phyloP scores from a whole-genome alignment of 1,284 basidiomycete species.

The Vanrija sp. region DNA sequence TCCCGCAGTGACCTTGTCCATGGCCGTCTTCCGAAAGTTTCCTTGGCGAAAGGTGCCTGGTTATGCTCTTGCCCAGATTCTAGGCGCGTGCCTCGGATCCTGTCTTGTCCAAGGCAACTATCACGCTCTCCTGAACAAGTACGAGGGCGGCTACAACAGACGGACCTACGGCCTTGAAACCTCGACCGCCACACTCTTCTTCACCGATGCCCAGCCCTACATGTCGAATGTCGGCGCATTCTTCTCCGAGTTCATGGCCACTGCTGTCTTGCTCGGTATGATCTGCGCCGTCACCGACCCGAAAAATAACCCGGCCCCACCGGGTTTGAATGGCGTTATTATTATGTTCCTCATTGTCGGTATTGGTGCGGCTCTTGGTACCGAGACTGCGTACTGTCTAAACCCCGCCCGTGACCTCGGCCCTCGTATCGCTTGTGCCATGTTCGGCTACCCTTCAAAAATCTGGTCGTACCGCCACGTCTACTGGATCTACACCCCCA shows the following conservation, averaged over 20 bases:
- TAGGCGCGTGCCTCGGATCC: slow-evolving; percentile 30
- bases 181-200: slow-evolving; percentile 9
- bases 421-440: slow-evolving; percentile 29
- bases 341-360: slow-evolving; percentile 11
- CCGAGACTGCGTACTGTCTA: slow-evolving; percentile 20
- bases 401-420: slow-evolving; percentile 40
- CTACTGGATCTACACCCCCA: slow-evolving; percentile 23
- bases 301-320: slow-evolving; percentile 10
- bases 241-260: slow-evolving; percentile 12
- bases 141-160: slow-evolving; percentile 9
- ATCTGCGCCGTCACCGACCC: slow-evolving; percentile 6
- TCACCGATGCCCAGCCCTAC: slow-evolving; percentile 7
- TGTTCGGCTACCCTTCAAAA: slow-evolving; percentile 24
- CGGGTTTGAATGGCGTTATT: slow-evolving; percentile 9
- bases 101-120: slow-evolving; percentile 29
- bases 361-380: slow-evolving; percentile 13
- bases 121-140: slow-evolving; percentile 10
- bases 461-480: slow-evolving; percentile 26
- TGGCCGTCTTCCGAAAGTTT: slow-evolving; percentile 28
- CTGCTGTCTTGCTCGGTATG: slow-evolving; percentile 9
- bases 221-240: slow-evolving; percentile 9
- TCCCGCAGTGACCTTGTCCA: slow-evolving; percentile 23
- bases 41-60: slow-evolving; percentile 37
- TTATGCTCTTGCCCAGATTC: slow-evolving; percentile 31
- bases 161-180: slow-evolving; percentile 9